Evolutionary conservation across 2,329 filamentous ascomycete genomes (phyloP).

Genomic region (Talaromyces sp.): DNA sequence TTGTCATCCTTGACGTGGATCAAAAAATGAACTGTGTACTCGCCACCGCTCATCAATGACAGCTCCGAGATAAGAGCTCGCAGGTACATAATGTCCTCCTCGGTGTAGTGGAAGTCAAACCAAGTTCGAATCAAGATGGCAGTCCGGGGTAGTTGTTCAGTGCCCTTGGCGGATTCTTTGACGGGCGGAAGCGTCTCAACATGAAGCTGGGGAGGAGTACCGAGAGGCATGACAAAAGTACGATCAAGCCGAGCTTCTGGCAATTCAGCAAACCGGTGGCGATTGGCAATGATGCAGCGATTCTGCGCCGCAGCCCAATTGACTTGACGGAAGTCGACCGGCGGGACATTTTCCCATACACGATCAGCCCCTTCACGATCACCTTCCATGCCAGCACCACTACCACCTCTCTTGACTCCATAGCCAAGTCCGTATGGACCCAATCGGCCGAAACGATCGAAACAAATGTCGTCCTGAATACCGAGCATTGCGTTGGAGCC

Average conservation of each 20-base stretch:
- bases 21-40: slow-evolving; percentile 77
- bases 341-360: slow-evolving; percentile 65
- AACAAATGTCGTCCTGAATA: slow-evolving; percentile 80
- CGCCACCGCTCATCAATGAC: slow-evolving; percentile 68
- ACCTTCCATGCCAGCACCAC: slow-evolving; percentile 78
- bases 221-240: slow-evolving; percentile 30
- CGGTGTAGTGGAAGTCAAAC: slow-evolving; percentile 70
- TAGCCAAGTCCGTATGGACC: slow-evolving; percentile 91
- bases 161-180: slow-evolving; percentile 17
- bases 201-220: slow-evolving; percentile 16
- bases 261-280: slow-evolving; percentile 55
- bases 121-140: slow-evolving; percentile 77
- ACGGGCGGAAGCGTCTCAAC: slow-evolving; percentile 12
- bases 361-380: slow-evolving; percentile 73
- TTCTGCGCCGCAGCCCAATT: slow-evolving; percentile 75
- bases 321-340: slow-evolving; percentile 70
- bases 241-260: slow-evolving; percentile 28
- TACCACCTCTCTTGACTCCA: slow-evolving; percentile 68
- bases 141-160: slow-evolving; percentile 48
- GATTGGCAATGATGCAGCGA: slow-evolving; percentile 66
- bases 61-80: slow-evolving; percentile 76
- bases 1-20: slow-evolving; percentile 78
- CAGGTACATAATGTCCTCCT: slow-evolving; percentile 72
- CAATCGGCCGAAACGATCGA: slow-evolving; percentile 82
- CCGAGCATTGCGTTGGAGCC: slow-evolving; percentile 82